Conservation (phyloP, 2,329 filamentous ascomycete species). For the Trichoderma sp. region DNA sequence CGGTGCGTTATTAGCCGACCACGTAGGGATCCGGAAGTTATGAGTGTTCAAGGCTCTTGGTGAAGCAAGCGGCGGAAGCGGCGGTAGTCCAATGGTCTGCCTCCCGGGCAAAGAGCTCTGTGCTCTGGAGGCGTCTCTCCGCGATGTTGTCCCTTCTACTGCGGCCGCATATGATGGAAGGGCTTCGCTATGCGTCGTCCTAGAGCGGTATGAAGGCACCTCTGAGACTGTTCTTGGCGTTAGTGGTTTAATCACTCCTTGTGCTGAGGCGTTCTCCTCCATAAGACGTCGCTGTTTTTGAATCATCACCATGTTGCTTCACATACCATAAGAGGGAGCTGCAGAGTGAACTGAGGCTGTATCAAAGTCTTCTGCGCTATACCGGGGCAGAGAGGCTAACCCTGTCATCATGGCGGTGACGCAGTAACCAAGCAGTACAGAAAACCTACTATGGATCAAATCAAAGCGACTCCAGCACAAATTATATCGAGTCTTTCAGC, state of each 20-base stretch:
- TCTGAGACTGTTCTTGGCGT: slow-evolving; percentile 54
- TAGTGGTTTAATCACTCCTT: neutral
- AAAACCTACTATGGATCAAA: neutral
- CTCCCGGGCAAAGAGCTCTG: slow-evolving; percentile 35
- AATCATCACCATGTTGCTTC: neutral
- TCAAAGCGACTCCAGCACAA: neutral
- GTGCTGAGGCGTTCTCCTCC: neutral
- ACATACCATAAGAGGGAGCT: slow-evolving; percentile 68
- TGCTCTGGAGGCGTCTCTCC: slow-evolving; percentile 25
- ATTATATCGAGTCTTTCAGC: neutral
- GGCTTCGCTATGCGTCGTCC: slow-evolving; percentile 48
- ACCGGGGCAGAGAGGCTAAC: slow-evolving; percentile 37
- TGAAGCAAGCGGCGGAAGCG: slow-evolving; percentile 47
- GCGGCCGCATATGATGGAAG: slow-evolving; percentile 50
- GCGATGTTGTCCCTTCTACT: neutral
- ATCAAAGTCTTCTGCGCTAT: slow-evolving; percentile 60
- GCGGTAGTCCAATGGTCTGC: slow-evolving; percentile 51
- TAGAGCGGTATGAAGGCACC: slow-evolving; percentile 64
- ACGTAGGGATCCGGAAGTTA: slow-evolving; percentile 60
- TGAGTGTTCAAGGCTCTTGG: slow-evolving; percentile 47
- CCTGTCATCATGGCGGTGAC: slow-evolving; percentile 36
- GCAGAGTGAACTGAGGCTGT: slow-evolving; percentile 67
- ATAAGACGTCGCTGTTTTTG: too few relatives aligned
- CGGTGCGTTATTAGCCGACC: slow-evolving; percentile 58
- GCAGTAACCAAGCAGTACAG: neutral